Base-by-base conservation (phyloP, 371 early-diverging fungal genomes). In the Chytridium lagenaria region DNA sequence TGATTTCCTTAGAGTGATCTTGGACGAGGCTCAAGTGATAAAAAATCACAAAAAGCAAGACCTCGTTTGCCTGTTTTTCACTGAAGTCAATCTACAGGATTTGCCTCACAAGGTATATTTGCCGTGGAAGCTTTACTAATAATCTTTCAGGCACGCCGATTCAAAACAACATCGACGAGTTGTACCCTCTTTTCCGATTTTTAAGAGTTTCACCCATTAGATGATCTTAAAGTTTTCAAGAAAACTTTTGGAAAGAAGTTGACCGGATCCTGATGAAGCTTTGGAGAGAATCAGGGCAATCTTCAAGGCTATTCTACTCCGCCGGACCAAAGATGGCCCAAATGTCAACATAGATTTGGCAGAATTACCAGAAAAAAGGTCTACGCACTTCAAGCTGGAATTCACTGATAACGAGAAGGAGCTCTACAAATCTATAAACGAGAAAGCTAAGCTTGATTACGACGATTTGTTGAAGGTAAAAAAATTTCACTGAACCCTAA, bases 121-220 rank as follows among this genome's bases (percentile, higher is more conserved):
- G 37, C 28, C 44, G 23, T 69, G 70, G 40, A 0, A 1, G 3
- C 10, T 50, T 12, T 23, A 34, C 59, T 59, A 1, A 10, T 12
- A 33, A 0, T 52, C 23, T 52, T 5, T 59, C 71, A 34, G 83
- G 83, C 22, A 82, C 83, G 7, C 83, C 83, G 1, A 59, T 82
- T 28, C 80, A 83, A 40, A 98, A 98, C 84, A 90, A 88, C 63
- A 81, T 96, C 26, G 92, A 91, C 36, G 98, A 98, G 77, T 78
- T 96, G 22, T 95, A 86, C 81, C 91, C 94, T 28, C 50, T 80
- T n/a, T 26, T 80, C 34, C 23, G 55, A 26, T 80, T 80, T 70
- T 69, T 81, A 0, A 38, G 57, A 16, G 52, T 81, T n/a, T 30
- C 81, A 86, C 44, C 92, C 93, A 0, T 83, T 90, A 63, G 33